Evolutionary conservation across 148 eudicot species (phyloP).

Genomic region (Chenopodium formosanum): DNA sequence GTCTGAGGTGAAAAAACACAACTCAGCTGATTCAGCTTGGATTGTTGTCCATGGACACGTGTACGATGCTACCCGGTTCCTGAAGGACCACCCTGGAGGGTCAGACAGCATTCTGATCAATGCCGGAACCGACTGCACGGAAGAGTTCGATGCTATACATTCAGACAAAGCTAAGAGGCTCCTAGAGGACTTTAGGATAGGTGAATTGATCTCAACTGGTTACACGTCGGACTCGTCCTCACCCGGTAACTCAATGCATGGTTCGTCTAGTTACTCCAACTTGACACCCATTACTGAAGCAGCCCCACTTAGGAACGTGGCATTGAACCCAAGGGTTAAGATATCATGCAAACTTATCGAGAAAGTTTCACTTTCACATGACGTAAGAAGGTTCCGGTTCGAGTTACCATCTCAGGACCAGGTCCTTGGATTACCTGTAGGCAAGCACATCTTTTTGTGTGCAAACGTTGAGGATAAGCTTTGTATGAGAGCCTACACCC

Average conservation of each 20-base stretch:
- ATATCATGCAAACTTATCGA: constrained; percentile 67
- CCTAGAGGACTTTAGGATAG: constrained; percentile 66
- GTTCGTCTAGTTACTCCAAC: constrained; percentile 29
- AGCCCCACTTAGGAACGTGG: constrained; percentile 37
- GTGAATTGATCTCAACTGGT: constrained; percentile 63
- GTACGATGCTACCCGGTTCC: constrained; percentile 70
- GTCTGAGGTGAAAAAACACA: constrained; percentile 78
- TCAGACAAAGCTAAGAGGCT: constrained; percentile 80
- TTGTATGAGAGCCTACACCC: constrained; percentile 95
- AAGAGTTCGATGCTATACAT: constrained; percentile 92
- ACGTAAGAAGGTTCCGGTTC: constrained; percentile 62
- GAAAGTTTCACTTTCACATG: constrained; percentile 67
- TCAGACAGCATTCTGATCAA: constrained; percentile 84
- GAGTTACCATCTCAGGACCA: constrained; percentile 67
- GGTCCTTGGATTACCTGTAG: constrained; percentile 73
- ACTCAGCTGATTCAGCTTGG: constrained; percentile 81
- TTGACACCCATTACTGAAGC: constrained; percentile 60
- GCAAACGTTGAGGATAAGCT: constrained; percentile 63
- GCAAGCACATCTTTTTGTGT: constrained; percentile 81
- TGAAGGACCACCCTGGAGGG: constrained; percentile 92
- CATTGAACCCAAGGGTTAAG: constrained; percentile 61
- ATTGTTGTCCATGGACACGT: constrained; percentile 78
- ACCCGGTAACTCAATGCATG: constrained; percentile 67
- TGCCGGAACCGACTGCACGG: constrained; percentile 88
- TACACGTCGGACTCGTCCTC: constrained; percentile 57